Evolutionary conservation across 2,329 filamentous ascomycete species (phyloP), one percentile per base, ranked within the genome.

Genomic region (Aspergillus felis): DNA sequence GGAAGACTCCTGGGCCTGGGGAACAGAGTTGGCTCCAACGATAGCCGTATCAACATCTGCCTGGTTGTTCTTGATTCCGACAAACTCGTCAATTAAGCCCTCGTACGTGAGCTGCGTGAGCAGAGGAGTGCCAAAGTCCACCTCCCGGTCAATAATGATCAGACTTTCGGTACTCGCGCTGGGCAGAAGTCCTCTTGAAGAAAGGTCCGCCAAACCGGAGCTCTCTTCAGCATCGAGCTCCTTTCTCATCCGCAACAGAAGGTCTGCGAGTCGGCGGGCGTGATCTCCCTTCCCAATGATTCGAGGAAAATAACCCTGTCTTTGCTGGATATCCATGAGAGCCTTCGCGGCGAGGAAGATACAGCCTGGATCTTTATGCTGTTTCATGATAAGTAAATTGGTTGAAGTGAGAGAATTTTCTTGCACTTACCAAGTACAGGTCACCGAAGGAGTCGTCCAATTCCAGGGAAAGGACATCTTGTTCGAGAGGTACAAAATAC

Each of bases 41-140:
- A 97, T 85, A 1, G 92, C 92, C 2, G 91, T 91, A 71, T 97
- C 93, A 24, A 97, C 87, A 70, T 97, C 94, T 41, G 91, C 88
- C 71, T 96, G 92, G 68, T 95, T 97, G 69, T 97, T 89, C 63
- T 90, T 86, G 60, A 99, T 96, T 32, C 89, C 88, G 70, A 96
- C 95, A 17, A 94, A 83, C 72, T 99, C 94, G 69, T 99, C 95
- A 54, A 99, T 88, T 27, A 99, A 81, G 3, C 94, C 94, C 76
- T 99, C 93, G 68, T 99, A 99, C 1, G 94, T 99, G 60, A 99
- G 79, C 72, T 99, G 94, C 0, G 93, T 97, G 54, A 99, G 86
- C 17, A 99, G 82, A 0, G 90, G 88, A 1, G 94, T 97, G 17
- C 93, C 91, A 68, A 94, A 92, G 73, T 99, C 94, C 55, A 96